Evolutionary conservation across 2,329 filamentous ascomycete genomes (phyloP).

Genomic region (Monilinia aucupariae): DNA sequence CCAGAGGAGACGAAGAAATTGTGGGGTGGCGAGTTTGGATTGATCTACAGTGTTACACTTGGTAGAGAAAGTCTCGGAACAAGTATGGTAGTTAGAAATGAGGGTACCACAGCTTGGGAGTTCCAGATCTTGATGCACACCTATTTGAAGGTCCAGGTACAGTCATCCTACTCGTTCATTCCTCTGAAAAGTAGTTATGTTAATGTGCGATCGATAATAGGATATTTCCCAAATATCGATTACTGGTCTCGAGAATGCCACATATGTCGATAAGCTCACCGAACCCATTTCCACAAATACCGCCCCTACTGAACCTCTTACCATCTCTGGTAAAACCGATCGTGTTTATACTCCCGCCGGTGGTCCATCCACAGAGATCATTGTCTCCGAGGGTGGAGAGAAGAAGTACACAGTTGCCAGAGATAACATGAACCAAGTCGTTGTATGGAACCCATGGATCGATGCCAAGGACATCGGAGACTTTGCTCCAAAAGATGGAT

Average conservation of each 20-base stretch:
- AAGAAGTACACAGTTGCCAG: slow-evolving; percentile 68
- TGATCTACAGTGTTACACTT: slow-evolving; percentile 90
- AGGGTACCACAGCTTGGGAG: slow-evolving; percentile 74
- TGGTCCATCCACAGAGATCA: slow-evolving; percentile 52
- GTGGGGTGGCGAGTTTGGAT: slow-evolving; percentile 83
- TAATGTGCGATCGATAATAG: slow-evolving; percentile 41
- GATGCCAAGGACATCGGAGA: slow-evolving; percentile 81
- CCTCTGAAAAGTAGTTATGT: not conserved
- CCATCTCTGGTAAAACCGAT: slow-evolving; percentile 76
- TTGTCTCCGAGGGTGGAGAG: slow-evolving; percentile 58
- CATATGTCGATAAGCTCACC: slow-evolving; percentile 81
- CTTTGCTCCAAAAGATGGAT: slow-evolving; percentile 84
- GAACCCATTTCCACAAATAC: slow-evolving; percentile 53
- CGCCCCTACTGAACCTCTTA: slow-evolving; percentile 53
- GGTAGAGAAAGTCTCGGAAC: slow-evolving; percentile 70
- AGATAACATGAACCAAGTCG: slow-evolving; percentile 80
- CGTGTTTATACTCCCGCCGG: slow-evolving; percentile 73
- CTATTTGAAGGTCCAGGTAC: slow-evolving; percentile 75
- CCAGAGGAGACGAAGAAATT: slow-evolving; percentile 60
- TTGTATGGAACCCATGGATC: slow-evolving; percentile 96
- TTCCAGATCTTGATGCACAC: slow-evolving; percentile 90
- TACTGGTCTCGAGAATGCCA: slow-evolving; percentile 67
- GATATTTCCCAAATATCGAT: slow-evolving; percentile 72
- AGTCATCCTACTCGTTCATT: slow-evolving; percentile 29
- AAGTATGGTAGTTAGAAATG: slow-evolving; percentile 81